Evolutionary conservation across 371 early-diverging fungal genomes (phyloP), one percentile per base, ranked within the genome.

Genomic region (Mucor ambiguus): DNA sequence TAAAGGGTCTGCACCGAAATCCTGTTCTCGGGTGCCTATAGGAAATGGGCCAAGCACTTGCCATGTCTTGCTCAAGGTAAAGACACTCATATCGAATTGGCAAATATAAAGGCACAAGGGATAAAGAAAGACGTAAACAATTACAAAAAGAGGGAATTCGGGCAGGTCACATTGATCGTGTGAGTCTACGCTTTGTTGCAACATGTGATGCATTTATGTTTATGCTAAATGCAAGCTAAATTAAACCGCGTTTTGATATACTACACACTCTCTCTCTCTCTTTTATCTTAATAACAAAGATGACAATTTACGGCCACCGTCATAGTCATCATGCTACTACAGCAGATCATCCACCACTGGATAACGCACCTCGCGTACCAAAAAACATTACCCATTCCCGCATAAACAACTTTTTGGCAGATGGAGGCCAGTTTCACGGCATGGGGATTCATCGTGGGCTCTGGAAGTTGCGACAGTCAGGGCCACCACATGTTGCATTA

Each of bases 41-140:
- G 91, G 86, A 64, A 89, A 90, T 0, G 89, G 89, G 11, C 90
- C 90, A 2, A 90, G 77, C 4, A 83, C 74, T 77, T 82, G 67
- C 78, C 78, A 76, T 18, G 56, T 66, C 44, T 63, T 68, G 12
- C 60, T 63, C 30, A 68, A 37, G 1, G 64, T 59, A 32, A 59
- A 63, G 12, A 26, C 11, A 28, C 52, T 52, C 52, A 52, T 52
- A 41, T 4, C 22, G 11, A 7, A 10, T 6, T 4, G 30, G 6
- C 2, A 30, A 33, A 46, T 20, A 22, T 1, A 46, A 46, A 46
- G 22, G n/a, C 11, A 46, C 22, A 46, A 46, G 18, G 8, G 8
- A 18, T 7, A 46, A 18, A 43, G 2, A 43, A 44, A 44, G 22
- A 16, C 43, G 8, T 44, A 49, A 28, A 24, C 24, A 52, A 52